Percentiles rank a stretch among this genome's conserved stretches.
phyloP scores from a whole-genome alignment of 306 rosid species.

The Acacia melanoxylon region DNA sequence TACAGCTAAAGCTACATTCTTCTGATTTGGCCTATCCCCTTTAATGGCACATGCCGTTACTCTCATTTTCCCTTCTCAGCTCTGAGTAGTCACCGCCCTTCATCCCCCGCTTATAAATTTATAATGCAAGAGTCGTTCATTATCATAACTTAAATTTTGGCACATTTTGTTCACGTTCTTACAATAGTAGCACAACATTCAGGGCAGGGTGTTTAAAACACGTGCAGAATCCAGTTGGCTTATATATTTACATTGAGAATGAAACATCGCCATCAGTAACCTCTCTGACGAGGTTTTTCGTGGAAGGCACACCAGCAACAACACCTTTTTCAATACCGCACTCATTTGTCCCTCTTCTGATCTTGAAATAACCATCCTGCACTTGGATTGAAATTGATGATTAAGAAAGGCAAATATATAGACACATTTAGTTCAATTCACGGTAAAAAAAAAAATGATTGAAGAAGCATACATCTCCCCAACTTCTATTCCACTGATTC shows the following conservation, averaged over 20 bases:
- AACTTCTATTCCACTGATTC: slow-evolving; percentile 91
- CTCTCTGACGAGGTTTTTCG: slow-evolving; percentile 54
- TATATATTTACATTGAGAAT: slow-evolving; percentile 35
- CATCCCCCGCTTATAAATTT: neutral
- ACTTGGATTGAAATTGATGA: slow-evolving; percentile 20
- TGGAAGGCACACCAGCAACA: slow-evolving; percentile 87
- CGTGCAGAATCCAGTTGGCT: slow-evolving; percentile 18
- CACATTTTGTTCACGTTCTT: neutral
- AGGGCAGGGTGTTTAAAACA: slow-evolving; percentile 20
- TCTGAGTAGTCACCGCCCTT: neutral
- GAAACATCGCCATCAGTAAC: slow-evolving; percentile 48
- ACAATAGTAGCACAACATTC: neutral
- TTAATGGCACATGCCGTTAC: too few species aligned
- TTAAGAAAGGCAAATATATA: slow-evolving; percentile 14
- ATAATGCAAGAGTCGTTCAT: slow-evolving; percentile 4
- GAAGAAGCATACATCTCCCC: slow-evolving; percentile 86
- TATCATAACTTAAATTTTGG: slow-evolving; percentile 3
- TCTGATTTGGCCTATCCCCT: too few species aligned
- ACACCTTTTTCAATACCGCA: slow-evolving; percentile 84
- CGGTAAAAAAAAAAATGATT: slow-evolving; percentile 22
- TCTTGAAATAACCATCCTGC: slow-evolving; percentile 98
- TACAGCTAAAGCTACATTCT: too few species aligned
- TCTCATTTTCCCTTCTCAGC: neutral
- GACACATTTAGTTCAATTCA: slow-evolving; percentile 15
- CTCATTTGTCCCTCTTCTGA: slow-evolving; percentile 84